These are phyloP conservation scores for Beauveria sp. DNA, from an alignment of 2,329 filamentous ascomycete species.

Conservation along the genomic window DNA sequence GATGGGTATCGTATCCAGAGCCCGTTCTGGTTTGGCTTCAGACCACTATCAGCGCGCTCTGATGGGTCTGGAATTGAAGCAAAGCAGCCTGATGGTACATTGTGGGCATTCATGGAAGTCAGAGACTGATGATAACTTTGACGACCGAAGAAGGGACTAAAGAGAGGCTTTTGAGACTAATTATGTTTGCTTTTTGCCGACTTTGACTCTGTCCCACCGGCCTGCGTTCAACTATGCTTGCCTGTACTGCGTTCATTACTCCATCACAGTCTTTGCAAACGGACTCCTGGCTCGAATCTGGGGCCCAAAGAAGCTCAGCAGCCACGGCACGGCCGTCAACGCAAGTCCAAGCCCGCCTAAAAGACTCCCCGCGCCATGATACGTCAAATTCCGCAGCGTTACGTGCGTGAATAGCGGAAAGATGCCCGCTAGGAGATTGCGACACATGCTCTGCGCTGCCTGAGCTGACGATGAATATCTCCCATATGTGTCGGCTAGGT, in stretches of 20 bases:
- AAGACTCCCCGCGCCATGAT: conserved; percentile 62
- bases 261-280: not conserved
- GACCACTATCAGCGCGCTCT: conserved; percentile 33
- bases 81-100: conserved; percentile 34
- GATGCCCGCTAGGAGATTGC: conserved; percentile 72
- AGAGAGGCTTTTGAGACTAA: not conserved
- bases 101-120: not conserved
- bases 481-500: conserved; percentile 81
- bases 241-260: not conserved
- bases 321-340: conserved; percentile 77
- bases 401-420: conserved; percentile 71
- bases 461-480: conserved; percentile 77
- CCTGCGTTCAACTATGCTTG: no score
- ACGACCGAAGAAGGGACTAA: conserved; percentile 14
- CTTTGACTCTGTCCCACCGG: not conserved
- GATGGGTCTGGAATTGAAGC: conserved; percentile 57
- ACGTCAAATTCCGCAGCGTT: conserved; percentile 66
- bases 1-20: not conserved
- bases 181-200: not conserved
- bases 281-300: conserved; percentile 47
- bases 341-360: conserved; percentile 63
- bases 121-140: conserved; percentile 16
- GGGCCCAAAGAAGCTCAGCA: conserved; percentile 70
- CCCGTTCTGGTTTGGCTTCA: not conserved
- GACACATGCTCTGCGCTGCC: conserved; percentile 77